These are phyloP conservation scores for Pulicaria dysenterica DNA, from an alignment of 129 eudicot genomes.

Conservation along the genomic window DNA sequence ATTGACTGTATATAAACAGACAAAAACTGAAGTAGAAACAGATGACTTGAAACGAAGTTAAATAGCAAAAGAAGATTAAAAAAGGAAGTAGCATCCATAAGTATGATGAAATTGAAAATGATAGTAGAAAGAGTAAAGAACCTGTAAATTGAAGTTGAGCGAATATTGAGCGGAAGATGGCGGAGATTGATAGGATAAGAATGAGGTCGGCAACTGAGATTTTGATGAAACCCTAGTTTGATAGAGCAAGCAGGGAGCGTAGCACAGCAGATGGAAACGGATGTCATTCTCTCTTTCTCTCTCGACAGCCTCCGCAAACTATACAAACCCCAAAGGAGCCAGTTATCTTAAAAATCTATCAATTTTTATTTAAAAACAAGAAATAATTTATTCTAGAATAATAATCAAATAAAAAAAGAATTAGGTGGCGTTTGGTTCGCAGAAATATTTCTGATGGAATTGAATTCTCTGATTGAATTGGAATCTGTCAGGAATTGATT, in stretches of 20 bases:
- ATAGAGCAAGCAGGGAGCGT: conserved; percentile 16
- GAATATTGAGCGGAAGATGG: conserved; percentile 9
- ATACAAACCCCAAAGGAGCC: too few relatives aligned
- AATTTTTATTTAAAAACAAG: too few relatives aligned
- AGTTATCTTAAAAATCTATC: too few relatives aligned
- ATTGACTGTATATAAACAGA: neutral
- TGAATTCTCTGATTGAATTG: too few relatives aligned
- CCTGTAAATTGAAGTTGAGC: conserved; percentile 28
- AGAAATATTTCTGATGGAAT: too few relatives aligned
- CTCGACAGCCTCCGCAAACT: too few relatives aligned
- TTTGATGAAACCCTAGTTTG: conserved; percentile 39
- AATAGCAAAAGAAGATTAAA: neutral
- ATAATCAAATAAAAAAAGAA: too few relatives aligned
- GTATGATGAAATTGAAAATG: conserved; percentile 8
- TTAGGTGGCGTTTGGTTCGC: too few relatives aligned
- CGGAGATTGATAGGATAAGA: conserved; percentile 14
- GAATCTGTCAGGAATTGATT: too few relatives aligned
- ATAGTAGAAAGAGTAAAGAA: neutral
- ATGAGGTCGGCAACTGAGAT: neutral
- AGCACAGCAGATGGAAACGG: conserved; percentile 23
- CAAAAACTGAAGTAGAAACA: neutral
- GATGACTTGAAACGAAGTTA: neutral
- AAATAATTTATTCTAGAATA: too few relatives aligned
- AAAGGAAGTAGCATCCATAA: conserved; percentile 11
- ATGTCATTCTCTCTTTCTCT: conserved; percentile 8